Conservation (phyloP, 75 land plant genomes). For the Pseudotsuga menziesii region DNA sequence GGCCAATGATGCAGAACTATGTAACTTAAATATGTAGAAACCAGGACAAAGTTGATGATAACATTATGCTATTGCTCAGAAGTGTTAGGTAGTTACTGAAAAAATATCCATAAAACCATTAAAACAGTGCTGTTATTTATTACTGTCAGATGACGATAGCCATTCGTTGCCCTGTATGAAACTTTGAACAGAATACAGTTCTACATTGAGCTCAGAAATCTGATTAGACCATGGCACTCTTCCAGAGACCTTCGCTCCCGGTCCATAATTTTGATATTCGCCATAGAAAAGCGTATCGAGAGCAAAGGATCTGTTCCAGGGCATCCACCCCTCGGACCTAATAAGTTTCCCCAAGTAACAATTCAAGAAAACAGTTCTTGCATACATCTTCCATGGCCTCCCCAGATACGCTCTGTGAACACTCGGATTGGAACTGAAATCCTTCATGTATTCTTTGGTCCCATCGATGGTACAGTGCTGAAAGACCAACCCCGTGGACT, state of each 20-base stretch:
- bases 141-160: too few species aligned
- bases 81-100: too few species aligned
- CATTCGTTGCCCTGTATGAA: slow-evolving; percentile 42
- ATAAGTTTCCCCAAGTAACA: slow-evolving; percentile 23
- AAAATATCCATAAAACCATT: too few species aligned
- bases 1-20: too few species aligned
- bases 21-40: too few species aligned
- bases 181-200: slow-evolving; percentile 31
- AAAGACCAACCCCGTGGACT: slow-evolving; percentile 42
- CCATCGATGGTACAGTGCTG: slow-evolving; percentile 31
- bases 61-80: too few species aligned
- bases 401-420: slow-evolving; percentile 38
- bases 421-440: slow-evolving; percentile 17
- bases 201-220: slow-evolving; percentile 23
- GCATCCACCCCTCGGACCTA: slow-evolving; percentile 39
- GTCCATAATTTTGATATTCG: slow-evolving; percentile 34
- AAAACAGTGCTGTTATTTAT: too few species aligned
- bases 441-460: slow-evolving; percentile 21
- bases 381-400: slow-evolving; percentile 56
- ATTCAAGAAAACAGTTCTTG: slow-evolving; percentile 31
- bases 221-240: slow-evolving; percentile 57
- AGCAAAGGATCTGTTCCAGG: slow-evolving; percentile 38
- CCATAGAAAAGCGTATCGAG: slow-evolving; percentile 41
- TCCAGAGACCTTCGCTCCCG: slow-evolving; percentile 19
- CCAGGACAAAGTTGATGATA: too few species aligned